Evolutionary conservation across 768 basidiomycete genomes (phyloP).

Genomic region (Boletus huronensis): DNA sequence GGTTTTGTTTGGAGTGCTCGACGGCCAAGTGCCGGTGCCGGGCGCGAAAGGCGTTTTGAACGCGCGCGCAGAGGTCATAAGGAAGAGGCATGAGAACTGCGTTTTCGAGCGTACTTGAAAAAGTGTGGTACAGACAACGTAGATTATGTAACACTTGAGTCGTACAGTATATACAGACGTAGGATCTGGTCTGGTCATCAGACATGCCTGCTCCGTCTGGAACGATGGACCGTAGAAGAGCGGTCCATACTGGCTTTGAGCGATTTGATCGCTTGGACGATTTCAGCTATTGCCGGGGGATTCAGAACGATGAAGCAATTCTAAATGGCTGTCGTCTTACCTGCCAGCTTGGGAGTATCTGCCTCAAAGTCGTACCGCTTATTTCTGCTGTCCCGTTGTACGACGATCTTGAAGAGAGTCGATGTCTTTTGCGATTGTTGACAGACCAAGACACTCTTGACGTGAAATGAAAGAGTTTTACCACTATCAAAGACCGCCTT

Average conservation of each 20-base stretch:
- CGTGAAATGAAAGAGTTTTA: constrained; percentile 90
- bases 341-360: constrained; percentile 75
- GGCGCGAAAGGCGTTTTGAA: constrained; percentile 90
- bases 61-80: constrained; percentile 81
- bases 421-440: constrained; percentile 80
- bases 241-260: constrained; percentile 65
- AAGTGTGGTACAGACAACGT: not conserved
- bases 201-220: constrained; percentile 61
- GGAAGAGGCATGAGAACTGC: constrained; percentile 51
- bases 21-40: constrained; percentile 76
- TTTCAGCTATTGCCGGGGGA: constrained; percentile 50
- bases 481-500: constrained; percentile 85
- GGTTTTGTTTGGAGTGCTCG: constrained; percentile 82
- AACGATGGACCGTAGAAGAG: constrained; percentile 57
- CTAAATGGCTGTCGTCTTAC: constrained; percentile 38
- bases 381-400: constrained; percentile 67
- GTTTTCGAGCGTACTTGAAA: not conserved
- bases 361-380: constrained; percentile 99
- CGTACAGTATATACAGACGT: not conserved
- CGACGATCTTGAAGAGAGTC: constrained; percentile 83
- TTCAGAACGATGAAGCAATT: not conserved
- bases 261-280: constrained; percentile 67
- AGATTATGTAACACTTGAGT: constrained; percentile 13
- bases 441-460: constrained; percentile 80
- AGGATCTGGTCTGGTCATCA: constrained; percentile 32